Base-by-base conservation (phyloP, 2,329 filamentous ascomycete species). In the Hyphodiscus sp. region DNA sequence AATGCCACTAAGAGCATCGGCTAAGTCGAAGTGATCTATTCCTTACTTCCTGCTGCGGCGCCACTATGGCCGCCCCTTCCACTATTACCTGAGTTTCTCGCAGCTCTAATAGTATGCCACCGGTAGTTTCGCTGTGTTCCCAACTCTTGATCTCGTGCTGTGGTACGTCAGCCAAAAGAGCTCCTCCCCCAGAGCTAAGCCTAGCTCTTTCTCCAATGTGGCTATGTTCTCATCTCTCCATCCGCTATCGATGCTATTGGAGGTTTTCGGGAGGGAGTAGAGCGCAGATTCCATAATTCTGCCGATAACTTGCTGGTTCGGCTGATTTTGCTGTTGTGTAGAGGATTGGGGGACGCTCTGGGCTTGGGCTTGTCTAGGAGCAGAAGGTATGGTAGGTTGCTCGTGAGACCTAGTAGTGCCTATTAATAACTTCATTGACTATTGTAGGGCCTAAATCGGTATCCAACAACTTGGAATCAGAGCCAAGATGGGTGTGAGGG, bases 141-240 rank as follows among this genome's bases (percentile, higher is more conserved):
- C 45, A 52, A 57, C 43, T 56, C 47, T 54, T 38, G 47, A 57
- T 56, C 54, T 61, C 52, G 53, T 59, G 46, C 41, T 56, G 41
- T 55, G 41, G 51, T 51, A 38, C 54, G 30, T 59, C 45, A 41
- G 29, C 46, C 23, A 26, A 10, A 26, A 15, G 47, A 54, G 51
- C 41, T 49, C 15, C 26, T 49, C 30, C 30, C 30, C 47, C 47
- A 49, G 30, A 49, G 47, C 47, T 29, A 49, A 38, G 26, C 26
- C 47, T 16, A 49, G 47, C 18, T 49, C 47, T 20, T 20, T 41
- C 47, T 49, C 47, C 26, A 49, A 41, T 49, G 38, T 29, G 20
- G 47, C 47, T 29, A 49, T 49, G 44, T 47, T 26, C 26, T 57
- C 48, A 52, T 56, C 45, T 18, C 46, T 53, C 20, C 20, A 47